A percentile compares a stretch with the other conserved stretches of the same genome.
phyloP scores from a whole-genome alignment of 495 filamentous ascomycete species.

The Glarea lozoyensis region DNA sequence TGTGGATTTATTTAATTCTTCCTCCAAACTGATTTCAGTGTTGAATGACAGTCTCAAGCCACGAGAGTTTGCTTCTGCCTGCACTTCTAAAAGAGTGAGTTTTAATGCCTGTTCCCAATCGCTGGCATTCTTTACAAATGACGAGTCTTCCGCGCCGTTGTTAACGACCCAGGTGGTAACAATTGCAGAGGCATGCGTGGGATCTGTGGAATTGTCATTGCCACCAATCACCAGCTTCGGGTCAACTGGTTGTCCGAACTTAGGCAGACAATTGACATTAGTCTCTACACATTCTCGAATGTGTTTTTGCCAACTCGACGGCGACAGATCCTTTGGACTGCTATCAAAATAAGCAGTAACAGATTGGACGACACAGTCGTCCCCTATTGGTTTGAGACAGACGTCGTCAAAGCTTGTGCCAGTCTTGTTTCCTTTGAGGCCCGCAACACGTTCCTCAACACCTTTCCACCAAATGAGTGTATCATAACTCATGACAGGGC shows the following conservation, averaged over 20 bases:
- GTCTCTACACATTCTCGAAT: slow-evolving; percentile 63
- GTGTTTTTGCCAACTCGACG: slow-evolving; percentile 56
- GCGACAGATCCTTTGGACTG: slow-evolving; percentile 49
- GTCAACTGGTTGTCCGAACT: slow-evolving; percentile 76
- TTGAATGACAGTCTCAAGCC: slow-evolving; percentile 87
- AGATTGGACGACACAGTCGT: slow-evolving; percentile 88
- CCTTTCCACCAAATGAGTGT: slow-evolving; percentile 91
- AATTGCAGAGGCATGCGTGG: slow-evolving; percentile 69
- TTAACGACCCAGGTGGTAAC: slow-evolving; percentile 95
- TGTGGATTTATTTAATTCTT: slow-evolving; percentile 91
- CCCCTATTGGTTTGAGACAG: slow-evolving; percentile 87
- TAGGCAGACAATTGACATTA: slow-evolving; percentile 76
- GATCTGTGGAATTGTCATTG: slow-evolving; percentile 53
- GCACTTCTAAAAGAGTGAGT: slow-evolving; percentile 56
- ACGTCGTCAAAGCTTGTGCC: slow-evolving; percentile 68
- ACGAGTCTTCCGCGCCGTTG: slow-evolving; percentile 67
- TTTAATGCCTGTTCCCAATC: slow-evolving; percentile 83
- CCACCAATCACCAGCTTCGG: slow-evolving; percentile 83
- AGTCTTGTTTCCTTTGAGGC: slow-evolving; percentile 55
- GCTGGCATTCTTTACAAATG: slow-evolving; percentile 60
- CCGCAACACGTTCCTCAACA: slow-evolving; percentile 65
- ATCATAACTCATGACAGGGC: slow-evolving; percentile 77
- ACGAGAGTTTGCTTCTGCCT: slow-evolving; percentile 68
- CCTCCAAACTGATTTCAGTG: slow-evolving; percentile 85
- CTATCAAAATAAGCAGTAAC: slow-evolving; percentile 77